Base-by-base conservation (phyloP, 2,329 filamentous ascomycete genomes). In the Cladosporium sp. region DNA sequence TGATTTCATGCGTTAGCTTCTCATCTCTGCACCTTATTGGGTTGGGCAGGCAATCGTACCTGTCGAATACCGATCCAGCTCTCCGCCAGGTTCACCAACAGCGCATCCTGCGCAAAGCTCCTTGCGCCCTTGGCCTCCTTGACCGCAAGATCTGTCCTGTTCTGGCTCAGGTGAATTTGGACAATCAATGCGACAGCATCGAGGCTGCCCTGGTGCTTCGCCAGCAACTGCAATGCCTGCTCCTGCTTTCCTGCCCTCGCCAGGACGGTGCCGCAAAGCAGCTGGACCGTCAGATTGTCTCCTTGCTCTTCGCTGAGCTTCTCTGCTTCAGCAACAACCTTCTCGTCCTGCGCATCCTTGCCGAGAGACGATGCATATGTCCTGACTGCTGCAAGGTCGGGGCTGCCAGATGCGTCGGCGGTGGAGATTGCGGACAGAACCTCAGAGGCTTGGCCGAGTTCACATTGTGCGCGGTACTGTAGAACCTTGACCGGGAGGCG, bases 41-140 rank as follows among this genome's bases (percentile, higher is more conserved):
- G 7, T 28, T 28, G 4, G 22, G 22, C 22, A 28, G 22, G 22
- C 7, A 4, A 42, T 74, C 79, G 57, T 80, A 93, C 89, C 71
- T 92, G 77, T 70, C 93, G 80, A 70, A 97, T 72, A 28, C 90
- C 91, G 58, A 95, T 87, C 93, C 92, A 98, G 7, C 89, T 89
- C 74, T 98, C 93, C 7, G 91, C 91, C 59, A 98, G 74, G 71
- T 98, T 97, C 59, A 97, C 89, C 46, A 97, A 77, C 37, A 97
- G 75, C 61, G 86, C 95, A 68, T 97, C 93, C 72, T 98, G 92
- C 7, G 92, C 93, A 88, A 92, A 97, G 72, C 89, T 82, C 68
- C 91, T 83, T 34, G 93, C 93, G 34, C 86, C 83, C 48, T 84
- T 77, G 35, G 95, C 90, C 73, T 96, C 92, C 72, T 95, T 95